Conservation (phyloP, 164 flowering plant genomes). For the Nymphaea thermarum region DNA sequence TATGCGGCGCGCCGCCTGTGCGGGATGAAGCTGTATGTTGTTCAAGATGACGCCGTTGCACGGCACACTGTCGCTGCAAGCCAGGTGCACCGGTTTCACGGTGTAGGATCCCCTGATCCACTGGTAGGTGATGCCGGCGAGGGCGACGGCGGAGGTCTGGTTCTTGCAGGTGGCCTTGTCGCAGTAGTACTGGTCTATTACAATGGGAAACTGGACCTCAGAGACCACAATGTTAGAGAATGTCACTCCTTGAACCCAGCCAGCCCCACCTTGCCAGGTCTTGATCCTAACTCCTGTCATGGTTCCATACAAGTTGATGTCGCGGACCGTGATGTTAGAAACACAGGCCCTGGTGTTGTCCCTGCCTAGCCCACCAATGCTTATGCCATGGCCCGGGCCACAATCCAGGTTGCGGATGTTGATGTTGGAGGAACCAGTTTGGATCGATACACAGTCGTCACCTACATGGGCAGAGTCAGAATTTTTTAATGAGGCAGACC, state of each 20-base stretch:
- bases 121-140: slow-evolving; percentile 33
- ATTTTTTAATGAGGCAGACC: too few relatives aligned
- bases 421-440: slow-evolving; percentile 27
- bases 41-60: slow-evolving; percentile 32
- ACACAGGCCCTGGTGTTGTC: slow-evolving; percentile 24
- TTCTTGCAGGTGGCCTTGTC: slow-evolving; percentile 30
- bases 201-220: slow-evolving; percentile 35
- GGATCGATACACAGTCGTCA: slow-evolving; percentile 34
- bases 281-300: slow-evolving; percentile 31
- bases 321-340: slow-evolving; percentile 22
- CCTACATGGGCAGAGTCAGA: slow-evolving; percentile 10
- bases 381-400: slow-evolving; percentile 44
- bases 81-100: slow-evolving; percentile 32
- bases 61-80: slow-evolving; percentile 51
- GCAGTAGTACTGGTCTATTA: slow-evolving; percentile 57
- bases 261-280: slow-evolving; percentile 63
- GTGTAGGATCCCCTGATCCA: slow-evolving; percentile 46
- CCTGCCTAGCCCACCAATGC: slow-evolving; percentile 35
- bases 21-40: slow-evolving; percentile 29
- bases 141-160: slow-evolving; percentile 41
- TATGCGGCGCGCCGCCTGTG: slow-evolving; percentile 13
- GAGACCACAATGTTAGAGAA: slow-evolving; percentile 49
- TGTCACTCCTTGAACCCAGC: slow-evolving; percentile 32
- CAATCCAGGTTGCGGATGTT: slow-evolving; percentile 21
- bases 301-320: slow-evolving; percentile 16